These are phyloP conservation scores for Aspergillus cristatus DNA, from an alignment of 495 filamentous ascomycete species.

Conservation along the genomic window DNA sequence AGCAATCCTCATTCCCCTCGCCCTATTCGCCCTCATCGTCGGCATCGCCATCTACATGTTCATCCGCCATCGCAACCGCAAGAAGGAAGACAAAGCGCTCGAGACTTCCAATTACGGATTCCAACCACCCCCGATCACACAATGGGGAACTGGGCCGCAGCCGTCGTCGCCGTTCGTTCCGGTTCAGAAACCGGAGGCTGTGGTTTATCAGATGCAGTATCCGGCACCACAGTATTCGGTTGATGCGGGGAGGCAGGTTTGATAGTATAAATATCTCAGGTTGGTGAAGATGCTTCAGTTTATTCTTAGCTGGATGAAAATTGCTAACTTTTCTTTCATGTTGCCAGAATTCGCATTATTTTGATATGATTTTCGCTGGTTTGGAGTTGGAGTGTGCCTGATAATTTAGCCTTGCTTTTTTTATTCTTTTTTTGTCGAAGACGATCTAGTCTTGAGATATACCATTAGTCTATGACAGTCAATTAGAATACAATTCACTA, in stretches of 20 bases:
- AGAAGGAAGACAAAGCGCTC: constrained; percentile 5
- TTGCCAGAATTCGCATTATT: too few relatives aligned
- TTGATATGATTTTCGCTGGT: too few relatives aligned
- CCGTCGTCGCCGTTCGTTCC: background rate
- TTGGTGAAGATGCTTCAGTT: too few relatives aligned
- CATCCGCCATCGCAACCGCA: constrained; percentile 6
- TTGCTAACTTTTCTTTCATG: too few relatives aligned
- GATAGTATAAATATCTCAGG: too few relatives aligned
- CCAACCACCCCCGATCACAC: constrained; percentile 6
- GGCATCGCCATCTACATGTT: constrained; percentile 5
- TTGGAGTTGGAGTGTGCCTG: too few relatives aligned
- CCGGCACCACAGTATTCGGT: background rate
- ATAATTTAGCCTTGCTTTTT: too few relatives aligned
- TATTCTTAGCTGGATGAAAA: too few relatives aligned
- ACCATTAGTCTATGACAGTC: too few relatives aligned
- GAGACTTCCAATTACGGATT: constrained; percentile 2
- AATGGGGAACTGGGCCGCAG: constrained; percentile 5
- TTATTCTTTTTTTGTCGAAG: too few relatives aligned
- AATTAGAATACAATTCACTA: too few relatives aligned
- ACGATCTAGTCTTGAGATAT: too few relatives aligned
- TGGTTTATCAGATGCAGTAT: background rate
- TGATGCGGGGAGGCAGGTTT: background rate
- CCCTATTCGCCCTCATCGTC: constrained; percentile 4
- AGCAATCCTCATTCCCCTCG: constrained; percentile 21
- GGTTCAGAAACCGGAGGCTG: background rate